Base-by-base conservation (phyloP, 306 rosid genomes). In the Cucumis sativus region DNA sequence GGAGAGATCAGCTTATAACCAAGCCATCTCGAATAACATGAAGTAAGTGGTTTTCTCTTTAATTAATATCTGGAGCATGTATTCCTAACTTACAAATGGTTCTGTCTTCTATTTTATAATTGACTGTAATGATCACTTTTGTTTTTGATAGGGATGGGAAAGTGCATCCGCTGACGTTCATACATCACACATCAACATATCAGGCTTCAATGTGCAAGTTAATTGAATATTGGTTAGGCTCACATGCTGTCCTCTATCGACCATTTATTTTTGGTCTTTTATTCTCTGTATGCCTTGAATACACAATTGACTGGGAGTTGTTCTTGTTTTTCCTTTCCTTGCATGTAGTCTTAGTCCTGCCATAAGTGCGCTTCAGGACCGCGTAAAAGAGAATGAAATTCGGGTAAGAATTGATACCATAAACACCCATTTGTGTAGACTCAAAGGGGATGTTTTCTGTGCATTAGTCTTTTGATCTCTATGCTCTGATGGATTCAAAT, bases 151-250 rank as follows among this genome's bases (percentile, higher is more conserved):
- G 99, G 89, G 96, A 88, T 60, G 95, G 91, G 75, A 92, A 88
- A 88, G 83, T 86, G 86, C 99, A 96, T 86, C 99, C 99, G 8
- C 93, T 96, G 75, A 83, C 91, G 71, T 96, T 86, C 84, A 82
- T 96, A 83, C 98, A 96, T 82, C 98, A 96, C 83, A 84, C 99
- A 41, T 92, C 99, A 78, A 96, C 96, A 39, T 96, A 96, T 83
- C 98, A 96, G 83, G 91, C 99, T 87, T 96, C 99, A 75, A 83
- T 96, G 88, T 92, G 99, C 98, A 96, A 96, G 81, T 84, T 96
- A 80, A 96, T 96, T 51, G 98, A 96, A 83, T 91, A 91, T 85
- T 96, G 99, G 99, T 96, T 39, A 89, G 97, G 62, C 62, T 80
- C 75, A 73, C 47, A 63, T 67, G 64, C 62, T 78, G 80, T 75